Base-by-base conservation (phyloP, 1,284 basidiomycete species). In the Marasmius tenuissimus region DNA sequence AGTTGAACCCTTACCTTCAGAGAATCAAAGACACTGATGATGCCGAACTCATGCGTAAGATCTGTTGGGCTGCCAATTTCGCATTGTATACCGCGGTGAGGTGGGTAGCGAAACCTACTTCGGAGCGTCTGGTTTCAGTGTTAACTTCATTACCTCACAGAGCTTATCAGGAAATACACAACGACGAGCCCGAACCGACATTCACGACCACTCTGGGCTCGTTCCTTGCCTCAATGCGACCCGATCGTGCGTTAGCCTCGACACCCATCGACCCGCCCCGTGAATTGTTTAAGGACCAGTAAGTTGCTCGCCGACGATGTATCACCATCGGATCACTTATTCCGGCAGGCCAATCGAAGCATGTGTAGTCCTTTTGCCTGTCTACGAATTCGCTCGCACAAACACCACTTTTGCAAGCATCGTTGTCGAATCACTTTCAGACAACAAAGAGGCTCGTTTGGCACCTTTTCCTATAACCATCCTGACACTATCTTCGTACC, bases 241-340 rank as follows among this genome's bases (percentile, higher is more conserved):
- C 84, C 0, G 83, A 85, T 65, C 79, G 81, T 38, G 81, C 82
- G 2, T 68, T 86, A 37, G 73, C 80, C n/a, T 70, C 78, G 1
- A 79, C 75, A 39, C 76, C 78, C 4, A 64, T 78, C 7, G 81
- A 83, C 63, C 72, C 76, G 52, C 77, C 83, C 10, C 76, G 76
- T n/a, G 81, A 88, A 58, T 67, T 82, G 38, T 86, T 87, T 70
- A 85, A 81, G 65, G 72, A 79, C 58, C 83, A 85, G 87, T 87
- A 61, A 63, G 84, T 68, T 56, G 1, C 40, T 14, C 7, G 54
- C 38, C 34, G 18, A 8, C 33, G 39, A 12, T 12, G 3, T 37
- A 14, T 38, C 14, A 33, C 34, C 4, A 37, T 37, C 52, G 16
- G 10, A 4, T 35, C 58, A 50, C 18, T 58, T 27, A 9, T 58